A percentile compares a stretch with the other conserved stretches of the same genome.
Evolutionary conservation across 371 early-diverging fungal genomes (phyloP).

Genomic region (Enteropsectra breve): DNA sequence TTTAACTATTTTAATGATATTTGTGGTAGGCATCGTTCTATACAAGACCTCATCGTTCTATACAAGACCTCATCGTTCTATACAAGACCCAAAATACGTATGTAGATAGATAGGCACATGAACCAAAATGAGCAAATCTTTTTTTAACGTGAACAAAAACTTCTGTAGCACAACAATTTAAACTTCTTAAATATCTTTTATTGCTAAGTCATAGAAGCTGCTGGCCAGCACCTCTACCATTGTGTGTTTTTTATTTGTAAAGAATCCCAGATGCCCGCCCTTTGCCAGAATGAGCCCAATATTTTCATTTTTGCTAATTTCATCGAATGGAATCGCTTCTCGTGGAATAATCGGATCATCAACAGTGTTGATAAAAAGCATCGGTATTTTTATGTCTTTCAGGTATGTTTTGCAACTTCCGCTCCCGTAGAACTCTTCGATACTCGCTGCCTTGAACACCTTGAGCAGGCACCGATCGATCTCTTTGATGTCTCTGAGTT

Average conservation of each 20-base stretch:
- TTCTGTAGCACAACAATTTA: no score
- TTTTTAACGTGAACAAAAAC: no score
- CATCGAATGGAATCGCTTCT: constrained; percentile 68
- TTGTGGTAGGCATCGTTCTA: no score
- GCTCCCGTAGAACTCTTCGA: constrained; percentile 49
- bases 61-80: no score
- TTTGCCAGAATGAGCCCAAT: constrained; percentile 72
- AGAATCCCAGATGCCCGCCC: constrained; percentile 85
- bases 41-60: no score
- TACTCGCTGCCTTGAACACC: constrained; percentile 15
- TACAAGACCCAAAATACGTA: no score
- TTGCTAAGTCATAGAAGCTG: no score
- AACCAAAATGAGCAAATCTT: no score
- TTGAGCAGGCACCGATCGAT: constrained; percentile 19
- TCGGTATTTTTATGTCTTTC: constrained; percentile 62
- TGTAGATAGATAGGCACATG: no score
- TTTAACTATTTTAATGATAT: no score
- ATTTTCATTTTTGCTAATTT: constrained; percentile 67
- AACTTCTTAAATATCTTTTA: no score
- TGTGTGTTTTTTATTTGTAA: constrained; percentile 38
- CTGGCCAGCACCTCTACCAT: constrained; percentile 50
- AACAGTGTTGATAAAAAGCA: constrained; percentile 69
- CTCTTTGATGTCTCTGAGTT: neutral
- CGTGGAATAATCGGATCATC: constrained; percentile 77
- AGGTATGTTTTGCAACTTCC: constrained; percentile 41